phyloP scores from a whole-genome alignment of 2,329 filamentous ascomycete species.

The Cytospora schulzeri region DNA sequence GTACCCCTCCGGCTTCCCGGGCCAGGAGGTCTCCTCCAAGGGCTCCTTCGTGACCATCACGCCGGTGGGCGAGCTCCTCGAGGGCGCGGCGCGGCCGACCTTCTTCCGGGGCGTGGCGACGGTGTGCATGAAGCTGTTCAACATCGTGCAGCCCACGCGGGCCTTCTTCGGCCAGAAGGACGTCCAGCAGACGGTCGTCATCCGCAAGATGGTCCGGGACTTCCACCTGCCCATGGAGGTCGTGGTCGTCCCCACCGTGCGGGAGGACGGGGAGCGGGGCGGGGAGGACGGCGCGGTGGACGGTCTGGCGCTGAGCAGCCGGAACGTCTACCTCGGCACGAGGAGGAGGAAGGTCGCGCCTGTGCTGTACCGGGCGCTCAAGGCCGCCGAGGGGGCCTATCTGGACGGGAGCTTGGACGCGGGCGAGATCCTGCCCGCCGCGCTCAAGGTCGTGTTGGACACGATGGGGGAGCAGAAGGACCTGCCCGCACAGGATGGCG shows the following conservation, averaged over 20 bases:
- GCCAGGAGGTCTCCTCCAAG: conserved; percentile 70
- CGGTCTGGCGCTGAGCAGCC: conserved; percentile 86
- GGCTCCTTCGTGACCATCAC: conserved; percentile 93
- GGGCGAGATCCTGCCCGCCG: conserved; percentile 71
- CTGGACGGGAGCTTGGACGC: conserved; percentile 55
- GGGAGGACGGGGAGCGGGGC: conserved; percentile 57
- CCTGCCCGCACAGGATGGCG: conserved; percentile 62
- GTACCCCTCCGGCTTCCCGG: conserved; percentile 81
- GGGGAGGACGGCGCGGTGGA: conserved; percentile 58
- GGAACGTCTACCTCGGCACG: conserved; percentile 88
- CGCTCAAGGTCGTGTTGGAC: conserved; percentile 59
- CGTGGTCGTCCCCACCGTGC: conserved; percentile 71
- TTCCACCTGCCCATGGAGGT: conserved; percentile 79
- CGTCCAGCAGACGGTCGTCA: conserved; percentile 91
- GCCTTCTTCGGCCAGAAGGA: conserved; percentile 98
- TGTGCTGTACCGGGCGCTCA: conserved; percentile 70
- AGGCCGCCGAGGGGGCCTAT: conserved; percentile 71
- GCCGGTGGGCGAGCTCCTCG: conserved; percentile 77
- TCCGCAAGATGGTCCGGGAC: conserved; percentile 83
- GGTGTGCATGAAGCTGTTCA: conserved; percentile 92
- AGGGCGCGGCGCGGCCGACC: conserved; percentile 83
- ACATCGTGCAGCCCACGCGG: conserved; percentile 74
- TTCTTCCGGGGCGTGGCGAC: conserved; percentile 97
- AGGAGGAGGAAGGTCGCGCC: conserved; percentile 72
- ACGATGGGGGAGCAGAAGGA: conserved; percentile 63